These are phyloP conservation scores for Bothriochloa decipiens DNA, from an alignment of 176 grass and related monocot genomes.

Conservation along the genomic window DNA sequence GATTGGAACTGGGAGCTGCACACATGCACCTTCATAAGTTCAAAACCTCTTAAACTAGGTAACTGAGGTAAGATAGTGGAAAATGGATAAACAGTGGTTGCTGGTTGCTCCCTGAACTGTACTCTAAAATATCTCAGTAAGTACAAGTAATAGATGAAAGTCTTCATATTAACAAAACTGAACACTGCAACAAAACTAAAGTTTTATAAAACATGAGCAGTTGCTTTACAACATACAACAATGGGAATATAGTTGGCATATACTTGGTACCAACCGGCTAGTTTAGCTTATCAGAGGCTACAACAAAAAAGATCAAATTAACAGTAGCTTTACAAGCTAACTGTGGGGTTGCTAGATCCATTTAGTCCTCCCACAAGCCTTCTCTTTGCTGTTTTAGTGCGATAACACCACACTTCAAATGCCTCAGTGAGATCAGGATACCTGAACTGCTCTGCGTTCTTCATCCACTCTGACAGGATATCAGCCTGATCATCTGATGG, in stretches of 20 bases:
- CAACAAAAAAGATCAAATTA: constrained; percentile 44
- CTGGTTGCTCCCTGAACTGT: constrained; percentile 11
- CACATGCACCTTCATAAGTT: constrained; percentile 10
- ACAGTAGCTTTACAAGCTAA: constrained; percentile 53
- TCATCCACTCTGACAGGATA: constrained; percentile 85
- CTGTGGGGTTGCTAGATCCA: constrained; percentile 54
- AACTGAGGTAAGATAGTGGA: background rate
- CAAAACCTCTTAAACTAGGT: constrained; percentile 10
- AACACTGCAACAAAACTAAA: constrained; percentile 36
- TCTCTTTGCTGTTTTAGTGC: constrained; percentile 82
- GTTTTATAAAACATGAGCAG: constrained; percentile 28
- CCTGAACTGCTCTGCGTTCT: constrained; percentile 60
- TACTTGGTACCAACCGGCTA: constrained; percentile 44
- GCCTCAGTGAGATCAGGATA: constrained; percentile 97
- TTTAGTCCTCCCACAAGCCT: constrained; percentile 52
- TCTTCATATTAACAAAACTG: constrained; percentile 22
- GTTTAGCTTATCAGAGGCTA: constrained; percentile 23
- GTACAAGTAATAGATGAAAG: constrained; percentile 23
- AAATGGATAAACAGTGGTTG: constrained; percentile 12
- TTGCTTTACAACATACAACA: constrained; percentile 44
- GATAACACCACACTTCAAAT: constrained; percentile 96
- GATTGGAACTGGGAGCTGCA: constrained; percentile 23
- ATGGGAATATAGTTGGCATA: constrained; percentile 47
- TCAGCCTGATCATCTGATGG: constrained; percentile 86
- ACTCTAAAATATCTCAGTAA: background rate